Base-by-base conservation (phyloP, 805 yeast genomes). In the Diddensiella caesifluorescens region DNA sequence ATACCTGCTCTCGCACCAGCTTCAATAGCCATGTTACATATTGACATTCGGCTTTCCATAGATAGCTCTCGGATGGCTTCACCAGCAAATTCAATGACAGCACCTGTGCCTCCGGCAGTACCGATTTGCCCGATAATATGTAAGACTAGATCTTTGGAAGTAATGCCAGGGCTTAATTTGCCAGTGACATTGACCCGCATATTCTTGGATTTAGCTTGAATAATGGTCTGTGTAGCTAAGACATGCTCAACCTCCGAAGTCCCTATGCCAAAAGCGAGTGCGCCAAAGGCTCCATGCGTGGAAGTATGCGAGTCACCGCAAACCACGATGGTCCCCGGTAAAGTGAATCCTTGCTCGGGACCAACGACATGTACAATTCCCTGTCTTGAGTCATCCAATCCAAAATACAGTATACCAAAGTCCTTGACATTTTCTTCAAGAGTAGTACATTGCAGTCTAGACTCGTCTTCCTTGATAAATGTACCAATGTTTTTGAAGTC, bases 1-100 rank as follows among this genome's bases (percentile, higher is more conserved):
- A 92, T 87, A 68, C 98, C 98, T 21, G 98, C 97, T 70, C 98
- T 82, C 13, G 98, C 98, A 69, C 98, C 98, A 46, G 83, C 98
- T 70, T 92, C 98, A 59, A 92, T 90, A 35, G 97, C 81, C 98
- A 92, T 92, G 65, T 92, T 92, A 75, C 98, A 92, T 72, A 92
- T 92, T 41, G 97, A 88, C 98, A 92, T 92, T 68, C 98, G 79
- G 7, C 97, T 96, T 68, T 92, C 98, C 88, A 92, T 87, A 23
- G 95, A 77, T 48, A 92, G 74, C 49, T 74, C 77, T 65, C 83
- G 86, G 56, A 92, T 89, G 44, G 97, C 97, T 53, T 81, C 77
- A 64, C 98, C 98, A 37, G 95, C 92, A 67, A 90, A 92, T 69
- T 92, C 98, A 62, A 92, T 85, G 45, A 92, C 98, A 57, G 79